Evolutionary conservation across 202 grass and related monocot species (phyloP), one percentile per base, ranked within the genome.

Genomic region (Saccharum hybrid): DNA sequence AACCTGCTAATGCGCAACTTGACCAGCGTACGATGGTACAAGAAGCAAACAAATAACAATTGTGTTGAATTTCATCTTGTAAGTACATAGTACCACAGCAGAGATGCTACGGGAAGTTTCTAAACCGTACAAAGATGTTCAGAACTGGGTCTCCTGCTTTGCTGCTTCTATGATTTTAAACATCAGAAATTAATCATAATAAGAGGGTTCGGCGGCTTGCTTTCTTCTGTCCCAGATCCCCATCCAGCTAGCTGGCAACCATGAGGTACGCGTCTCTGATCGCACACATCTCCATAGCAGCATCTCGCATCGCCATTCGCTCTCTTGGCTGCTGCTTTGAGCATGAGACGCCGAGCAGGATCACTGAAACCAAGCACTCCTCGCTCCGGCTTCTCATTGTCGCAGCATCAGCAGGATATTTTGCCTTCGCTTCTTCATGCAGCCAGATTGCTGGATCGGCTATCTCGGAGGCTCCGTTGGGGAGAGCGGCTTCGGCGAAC

Each of bases 201-300:
- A 48, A 48, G 45, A 48, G 45, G 13, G 11, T 48, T 48, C 13
- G 11, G 13, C 13, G 45, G 45, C 45, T 48, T 48, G 45, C 45
- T 48, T 48, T 12, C 45, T 48, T 48, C 45, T 48, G 12, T 48
- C 5, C 45, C 13, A 48, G 45, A 45, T 45, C 11, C 1, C 43
- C 43, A 0, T 36, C 30, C 40, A 78, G 41, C 37, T 37, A 49
- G 23, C 14, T 22, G 56, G 56, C 56, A 46, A 21, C 19, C 23
- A 0, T 66, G 56, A 83, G n/a, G 68, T 80, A 84, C 10, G 46
- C 67, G 83, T 91, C 72, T 82, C 37, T 85, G 39, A 88, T 91
- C 0, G 69, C 39, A 49, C 67, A 77, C 41, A 88, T 83, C 76
- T 85, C 71, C 19, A 3, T 49, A 1, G 38, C 71, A 42, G 63